Evolutionary conservation across 768 basidiomycete genomes (phyloP).

Genomic region (Russula lepida): DNA sequence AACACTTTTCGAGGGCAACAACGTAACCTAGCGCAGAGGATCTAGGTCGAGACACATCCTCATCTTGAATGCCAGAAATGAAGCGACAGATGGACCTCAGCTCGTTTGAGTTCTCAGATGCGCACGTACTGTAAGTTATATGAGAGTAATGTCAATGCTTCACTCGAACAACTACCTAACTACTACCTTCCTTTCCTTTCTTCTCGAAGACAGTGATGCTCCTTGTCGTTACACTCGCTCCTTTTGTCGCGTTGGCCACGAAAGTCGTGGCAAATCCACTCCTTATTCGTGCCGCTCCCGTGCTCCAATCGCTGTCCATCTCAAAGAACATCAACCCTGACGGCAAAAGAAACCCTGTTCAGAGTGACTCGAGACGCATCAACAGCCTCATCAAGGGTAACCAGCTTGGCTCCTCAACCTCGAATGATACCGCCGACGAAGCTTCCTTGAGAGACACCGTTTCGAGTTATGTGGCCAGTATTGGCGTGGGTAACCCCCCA

Average conservation of each 20-base stretch:
- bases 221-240: background rate
- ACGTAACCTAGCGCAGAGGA: too few relatives aligned
- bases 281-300: too few relatives aligned
- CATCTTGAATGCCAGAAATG: too few relatives aligned
- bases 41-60: too few relatives aligned
- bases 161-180: too few relatives aligned
- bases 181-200: too few relatives aligned
- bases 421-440: slow-evolving; percentile 17
- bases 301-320: background rate
- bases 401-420: background rate
- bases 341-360: background rate
- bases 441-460: slow-evolving; percentile 36
- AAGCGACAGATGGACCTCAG: too few relatives aligned
- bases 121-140: too few relatives aligned
- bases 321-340: background rate
- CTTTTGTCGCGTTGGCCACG: background rate
- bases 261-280: background rate
- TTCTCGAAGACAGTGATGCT: background rate
- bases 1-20: too few relatives aligned
- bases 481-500: slow-evolving; percentile 46
- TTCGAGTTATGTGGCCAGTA: slow-evolving; percentile 32
- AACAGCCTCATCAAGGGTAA: background rate
- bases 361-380: background rate
- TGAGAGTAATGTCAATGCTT: too few relatives aligned
- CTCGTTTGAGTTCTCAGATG: too few relatives aligned